Evolutionary conservation across 345 rosid genomes (phyloP).

Genomic region (Cochlearia excelsa): DNA sequence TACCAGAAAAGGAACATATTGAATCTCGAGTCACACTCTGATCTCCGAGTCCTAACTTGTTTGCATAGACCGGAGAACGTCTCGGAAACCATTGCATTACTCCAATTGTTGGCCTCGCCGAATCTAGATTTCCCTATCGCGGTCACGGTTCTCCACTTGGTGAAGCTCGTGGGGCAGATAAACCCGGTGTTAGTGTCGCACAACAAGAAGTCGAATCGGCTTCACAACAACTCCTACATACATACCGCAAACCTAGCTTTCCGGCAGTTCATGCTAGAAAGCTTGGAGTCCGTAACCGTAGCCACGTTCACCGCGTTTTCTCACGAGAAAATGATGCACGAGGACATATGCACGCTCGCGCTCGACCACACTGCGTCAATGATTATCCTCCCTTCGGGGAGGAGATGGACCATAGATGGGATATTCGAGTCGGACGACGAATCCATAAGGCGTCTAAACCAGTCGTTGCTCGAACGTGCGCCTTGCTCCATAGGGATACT

Average conservation of each 20-base stretch:
- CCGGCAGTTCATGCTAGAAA: neutral
- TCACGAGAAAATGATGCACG: constrained; percentile 23
- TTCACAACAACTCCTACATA: constrained; percentile 20
- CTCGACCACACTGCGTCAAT: constrained; percentile 23
- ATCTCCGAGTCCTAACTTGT: constrained; percentile 43
- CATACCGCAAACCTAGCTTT: constrained; percentile 14
- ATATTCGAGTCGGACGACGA: constrained; percentile 25
- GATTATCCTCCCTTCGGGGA: constrained; percentile 28
- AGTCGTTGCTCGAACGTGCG: constrained; percentile 9
- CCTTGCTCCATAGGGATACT: constrained; percentile 31
- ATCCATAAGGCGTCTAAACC: constrained; percentile 20
- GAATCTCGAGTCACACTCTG: constrained; percentile 25
- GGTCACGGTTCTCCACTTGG: constrained; percentile 47
- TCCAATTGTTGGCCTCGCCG: constrained; percentile 28
- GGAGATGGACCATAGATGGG: constrained; percentile 36
- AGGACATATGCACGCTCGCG: constrained; percentile 26
- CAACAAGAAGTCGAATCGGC: constrained; percentile 10
- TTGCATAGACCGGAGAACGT: constrained; percentile 45
- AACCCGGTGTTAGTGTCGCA: constrained; percentile 47
- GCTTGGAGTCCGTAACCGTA: neutral
- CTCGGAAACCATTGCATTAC: constrained; percentile 17
- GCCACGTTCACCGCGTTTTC: constrained; percentile 18
- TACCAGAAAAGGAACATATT: constrained; percentile 15
- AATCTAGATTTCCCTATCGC: constrained; percentile 6
- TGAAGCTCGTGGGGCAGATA: constrained; percentile 42